These are phyloP conservation scores for Brassica rapa DNA, from an alignment of 345 rosid genomes.

Conservation along the genomic window DNA sequence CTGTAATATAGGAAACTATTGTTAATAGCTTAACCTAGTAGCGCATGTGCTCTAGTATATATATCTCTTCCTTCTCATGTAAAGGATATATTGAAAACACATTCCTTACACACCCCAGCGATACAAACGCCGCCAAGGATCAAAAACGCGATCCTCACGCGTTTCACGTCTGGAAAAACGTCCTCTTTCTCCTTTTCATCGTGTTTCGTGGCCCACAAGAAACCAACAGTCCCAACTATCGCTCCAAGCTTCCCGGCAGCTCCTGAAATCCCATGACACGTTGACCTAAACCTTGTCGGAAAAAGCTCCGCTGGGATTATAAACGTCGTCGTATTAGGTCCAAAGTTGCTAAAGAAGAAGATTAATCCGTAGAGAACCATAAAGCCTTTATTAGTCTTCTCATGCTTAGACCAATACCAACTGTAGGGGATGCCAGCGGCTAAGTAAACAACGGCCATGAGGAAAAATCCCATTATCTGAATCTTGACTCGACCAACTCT, in stretches of 20 bases:
- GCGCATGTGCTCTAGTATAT: no score
- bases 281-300: slow-evolving; percentile 77
- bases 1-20: no score
- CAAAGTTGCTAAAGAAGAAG: slow-evolving; percentile 79
- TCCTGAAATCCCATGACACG: slow-evolving; percentile 78
- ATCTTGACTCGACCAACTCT: slow-evolving; percentile 61
- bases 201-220: slow-evolving; percentile 51
- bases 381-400: slow-evolving; percentile 40
- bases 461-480: slow-evolving; percentile 62
- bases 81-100: no score
- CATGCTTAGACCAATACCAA: slow-evolving; percentile 35
- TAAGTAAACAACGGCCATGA: slow-evolving; percentile 61
- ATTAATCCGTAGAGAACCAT: slow-evolving; percentile 52
- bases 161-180: neutral
- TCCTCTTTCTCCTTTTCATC: neutral
- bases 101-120: slow-evolving; percentile 40
- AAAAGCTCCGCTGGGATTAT: slow-evolving; percentile 78
- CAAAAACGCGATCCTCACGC: slow-evolving; percentile 47
- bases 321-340: slow-evolving; percentile 81
- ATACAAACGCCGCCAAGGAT: slow-evolving; percentile 56
- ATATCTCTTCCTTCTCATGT: no score
- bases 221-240: slow-evolving; percentile 59
- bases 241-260: slow-evolving; percentile 79
- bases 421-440: slow-evolving; percentile 51
- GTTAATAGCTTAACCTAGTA: no score